These are phyloP conservation scores for Fonsecaea erecta DNA, from an alignment of 2,329 filamentous ascomycete species.

Conservation along the genomic window DNA sequence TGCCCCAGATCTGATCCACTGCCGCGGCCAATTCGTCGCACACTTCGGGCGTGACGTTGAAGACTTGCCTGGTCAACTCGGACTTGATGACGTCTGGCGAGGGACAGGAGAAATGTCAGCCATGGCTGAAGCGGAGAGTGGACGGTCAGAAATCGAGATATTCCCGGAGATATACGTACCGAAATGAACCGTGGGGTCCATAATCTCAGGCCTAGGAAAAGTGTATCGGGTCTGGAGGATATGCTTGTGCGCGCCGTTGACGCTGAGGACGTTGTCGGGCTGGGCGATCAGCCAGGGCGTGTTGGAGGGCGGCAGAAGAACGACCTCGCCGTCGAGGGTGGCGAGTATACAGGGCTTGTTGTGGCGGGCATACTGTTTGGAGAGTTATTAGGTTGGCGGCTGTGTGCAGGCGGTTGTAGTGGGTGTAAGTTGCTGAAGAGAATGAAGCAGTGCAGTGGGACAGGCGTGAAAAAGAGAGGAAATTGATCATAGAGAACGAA, in stretches of 20 bases:
- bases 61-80: conserved; percentile 44
- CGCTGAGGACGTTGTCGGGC: conserved; percentile 48
- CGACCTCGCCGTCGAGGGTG: conserved; percentile 20
- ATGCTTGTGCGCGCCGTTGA: conserved; percentile 45
- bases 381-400: not conserved
- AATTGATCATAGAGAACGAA: not conserved
- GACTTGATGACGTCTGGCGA: conserved; percentile 21
- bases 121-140: not conserved
- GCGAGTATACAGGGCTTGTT: conserved; percentile 17
- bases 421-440: no score
- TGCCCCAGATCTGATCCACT: conserved; percentile 45
- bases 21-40: conserved; percentile 45
- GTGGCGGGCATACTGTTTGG: conserved; percentile 17
- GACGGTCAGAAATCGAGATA: not conserved
- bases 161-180: conserved; percentile 1
- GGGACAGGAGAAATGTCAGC: not conserved
- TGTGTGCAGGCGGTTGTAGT: not conserved
- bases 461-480: not conserved
- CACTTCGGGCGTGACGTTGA: conserved; percentile 46
- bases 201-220: conserved; percentile 44
- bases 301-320: conserved; percentile 44
- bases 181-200: conserved; percentile 34
- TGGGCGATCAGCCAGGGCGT: conserved; percentile 50
- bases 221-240: conserved; percentile 45
- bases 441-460: not conserved